Conservation (phyloP, 768 basidiomycete genomes). For the Rhodotorula paludigena region DNA sequence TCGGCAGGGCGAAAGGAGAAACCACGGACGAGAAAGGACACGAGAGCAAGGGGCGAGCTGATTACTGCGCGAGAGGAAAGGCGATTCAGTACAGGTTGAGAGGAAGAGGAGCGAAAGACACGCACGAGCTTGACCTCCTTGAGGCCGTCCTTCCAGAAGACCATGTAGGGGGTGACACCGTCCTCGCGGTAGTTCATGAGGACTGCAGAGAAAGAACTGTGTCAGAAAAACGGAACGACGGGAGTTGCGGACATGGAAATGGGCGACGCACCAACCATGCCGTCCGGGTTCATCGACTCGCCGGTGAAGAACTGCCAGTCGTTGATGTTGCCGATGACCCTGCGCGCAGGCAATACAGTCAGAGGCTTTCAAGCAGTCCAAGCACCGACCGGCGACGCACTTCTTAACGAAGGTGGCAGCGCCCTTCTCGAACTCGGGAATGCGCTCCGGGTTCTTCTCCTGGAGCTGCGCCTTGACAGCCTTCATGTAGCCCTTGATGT, state of each 20-base stretch:
- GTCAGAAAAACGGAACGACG: background rate
- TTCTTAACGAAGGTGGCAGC: conserved; percentile 79
- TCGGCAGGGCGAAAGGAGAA: background rate
- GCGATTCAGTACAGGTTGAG: too few relatives aligned
- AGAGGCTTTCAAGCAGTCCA: background rate
- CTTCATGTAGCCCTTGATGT: conserved; percentile 83
- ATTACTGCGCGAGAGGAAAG: background rate
- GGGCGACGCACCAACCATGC: conserved; percentile 7
- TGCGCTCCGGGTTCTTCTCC: conserved; percentile 57
- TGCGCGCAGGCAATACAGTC: background rate
- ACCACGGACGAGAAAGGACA: too few relatives aligned
- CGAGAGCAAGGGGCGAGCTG: background rate
- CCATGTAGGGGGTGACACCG: conserved; percentile 43
- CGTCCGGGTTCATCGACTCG: conserved; percentile 47
- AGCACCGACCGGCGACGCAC: conserved; percentile 18
- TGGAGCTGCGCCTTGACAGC: conserved; percentile 64
- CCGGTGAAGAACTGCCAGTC: conserved; percentile 75
- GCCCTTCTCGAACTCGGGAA: conserved; percentile 72
- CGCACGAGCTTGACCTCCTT: conserved; percentile 54
- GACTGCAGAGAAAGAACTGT: conserved; percentile 47
- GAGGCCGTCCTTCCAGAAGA: conserved; percentile 59
- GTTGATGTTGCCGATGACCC: conserved; percentile 76
- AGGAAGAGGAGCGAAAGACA: background rate
- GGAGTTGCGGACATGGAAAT: too few relatives aligned
- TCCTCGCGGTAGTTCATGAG: conserved; percentile 82